These are phyloP conservation scores for Cladosporium sp. DNA, from an alignment of 2,329 filamentous ascomycete species.

Conservation along the genomic window DNA sequence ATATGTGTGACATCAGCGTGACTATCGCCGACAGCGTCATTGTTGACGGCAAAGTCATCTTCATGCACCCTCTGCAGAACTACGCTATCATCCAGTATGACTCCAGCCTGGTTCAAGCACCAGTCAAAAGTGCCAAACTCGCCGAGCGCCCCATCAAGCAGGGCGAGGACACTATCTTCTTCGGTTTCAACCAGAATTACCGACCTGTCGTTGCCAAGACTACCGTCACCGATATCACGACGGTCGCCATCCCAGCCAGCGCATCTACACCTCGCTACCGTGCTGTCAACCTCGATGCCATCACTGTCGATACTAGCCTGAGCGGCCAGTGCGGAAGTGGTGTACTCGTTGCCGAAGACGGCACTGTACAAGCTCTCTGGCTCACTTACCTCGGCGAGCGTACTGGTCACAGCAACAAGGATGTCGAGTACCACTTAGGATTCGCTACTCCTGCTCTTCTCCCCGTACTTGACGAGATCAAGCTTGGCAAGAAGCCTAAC, in stretches of 20 bases:
- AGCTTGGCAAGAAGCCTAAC: constrained; percentile 73
- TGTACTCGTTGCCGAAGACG: constrained; percentile 84
- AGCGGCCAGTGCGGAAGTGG: constrained; percentile 91
- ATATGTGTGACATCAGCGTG: constrained; percentile 92
- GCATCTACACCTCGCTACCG: constrained; percentile 88
- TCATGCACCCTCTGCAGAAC: constrained; percentile 94
- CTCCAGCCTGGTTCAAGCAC: constrained; percentile 86
- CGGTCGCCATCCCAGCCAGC: constrained; percentile 93
- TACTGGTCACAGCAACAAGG: constrained; percentile 72
- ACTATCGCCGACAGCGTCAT: constrained; percentile 97
- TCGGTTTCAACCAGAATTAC: constrained; percentile 96
- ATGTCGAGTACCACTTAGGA: constrained; percentile 95
- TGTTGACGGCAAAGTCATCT: constrained; percentile 89
- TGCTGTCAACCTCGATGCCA: constrained; percentile 92
- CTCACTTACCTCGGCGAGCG: constrained; percentile 94
- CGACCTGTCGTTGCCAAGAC: constrained; percentile 92
- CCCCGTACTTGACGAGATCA: constrained; percentile 84
- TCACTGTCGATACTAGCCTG: constrained; percentile 91
- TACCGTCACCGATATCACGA: constrained; percentile 93
- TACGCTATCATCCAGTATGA: constrained; percentile 96
- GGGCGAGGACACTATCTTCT: constrained; percentile 91
- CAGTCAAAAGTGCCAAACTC: constrained; percentile 84
- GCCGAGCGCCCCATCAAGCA: constrained; percentile 82
- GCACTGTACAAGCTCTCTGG: constrained; percentile 93
- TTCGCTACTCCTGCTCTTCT: constrained; percentile 84